Conservation (phyloP, 2,329 filamentous ascomycete genomes). For the Colletotrichum gloeosporioides region DNA sequence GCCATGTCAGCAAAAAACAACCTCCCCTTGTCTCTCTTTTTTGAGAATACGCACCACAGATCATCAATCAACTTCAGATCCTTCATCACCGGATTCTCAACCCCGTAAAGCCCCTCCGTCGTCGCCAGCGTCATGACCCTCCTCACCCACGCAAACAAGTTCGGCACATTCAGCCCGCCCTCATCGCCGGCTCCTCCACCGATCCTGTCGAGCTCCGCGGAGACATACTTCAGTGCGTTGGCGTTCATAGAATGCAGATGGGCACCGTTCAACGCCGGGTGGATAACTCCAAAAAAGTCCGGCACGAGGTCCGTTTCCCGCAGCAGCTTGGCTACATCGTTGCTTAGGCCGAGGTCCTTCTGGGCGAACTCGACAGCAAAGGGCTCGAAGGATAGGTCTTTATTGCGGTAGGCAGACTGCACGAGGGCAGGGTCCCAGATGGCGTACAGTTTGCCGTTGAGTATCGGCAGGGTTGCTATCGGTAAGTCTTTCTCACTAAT, state of each 20-base stretch:
- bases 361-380: slow-evolving; percentile 42
- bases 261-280: not conserved
- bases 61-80: slow-evolving; percentile 35
- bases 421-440: slow-evolving; percentile 44
- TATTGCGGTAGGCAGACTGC: slow-evolving; percentile 42
- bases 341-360: slow-evolving; percentile 41
- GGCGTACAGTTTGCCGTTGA: slow-evolving; percentile 47
- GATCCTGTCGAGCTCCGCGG: not conserved
- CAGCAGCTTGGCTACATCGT: slow-evolving; percentile 34
- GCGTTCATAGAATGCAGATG: not conserved
- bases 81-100: slow-evolving; percentile 42
- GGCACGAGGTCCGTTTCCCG: slow-evolving; percentile 25
- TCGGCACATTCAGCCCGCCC: slow-evolving; percentile 31
- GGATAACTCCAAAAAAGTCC: not conserved
- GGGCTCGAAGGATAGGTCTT: slow-evolving; percentile 47
- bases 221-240: not conserved
- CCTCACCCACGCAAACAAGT: slow-evolving; percentile 43
- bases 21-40: not conserved
- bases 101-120: slow-evolving; percentile 44
- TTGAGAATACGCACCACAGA: slow-evolving; percentile 30
- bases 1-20: not conserved
- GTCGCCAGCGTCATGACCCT: slow-evolving; percentile 42
- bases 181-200: not conserved
- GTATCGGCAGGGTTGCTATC: slow-evolving; percentile 50
- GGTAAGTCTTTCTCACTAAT: slow-evolving; percentile 28